Conservation (phyloP, 1,284 basidiomycete species). For the Cutaneotrichosporon sp. region DNA sequence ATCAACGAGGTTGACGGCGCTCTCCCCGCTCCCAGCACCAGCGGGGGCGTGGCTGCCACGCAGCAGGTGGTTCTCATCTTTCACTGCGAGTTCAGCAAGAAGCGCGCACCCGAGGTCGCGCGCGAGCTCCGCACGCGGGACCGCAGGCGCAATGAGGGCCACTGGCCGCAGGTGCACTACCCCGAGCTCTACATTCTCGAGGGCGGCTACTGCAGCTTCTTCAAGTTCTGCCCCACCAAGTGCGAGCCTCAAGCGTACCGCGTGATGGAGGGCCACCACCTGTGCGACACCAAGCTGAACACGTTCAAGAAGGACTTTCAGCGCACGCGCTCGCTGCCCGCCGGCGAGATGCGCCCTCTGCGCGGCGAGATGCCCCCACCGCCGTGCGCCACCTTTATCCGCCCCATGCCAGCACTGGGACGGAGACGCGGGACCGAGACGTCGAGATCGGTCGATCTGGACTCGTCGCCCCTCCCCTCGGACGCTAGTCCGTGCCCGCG, state of each 20-base stretch:
- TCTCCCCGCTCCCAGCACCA: conserved; percentile 75
- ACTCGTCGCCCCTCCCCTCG: conserved; percentile 29
- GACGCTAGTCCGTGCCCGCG: conserved; percentile 41
- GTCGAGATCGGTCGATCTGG: conserved; percentile 42
- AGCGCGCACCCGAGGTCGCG: conserved; percentile 93
- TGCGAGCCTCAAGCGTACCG: conserved; percentile 85
- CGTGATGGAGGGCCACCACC: conserved; percentile 86
- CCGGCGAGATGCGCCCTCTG: conserved; percentile 61
- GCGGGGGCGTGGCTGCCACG: conserved; percentile 63
- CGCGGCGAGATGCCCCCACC: conserved; percentile 18
- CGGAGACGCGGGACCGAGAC: conserved; percentile 36
- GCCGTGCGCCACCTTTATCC: conserved; percentile 44
- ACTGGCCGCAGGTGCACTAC: conserved; percentile 92
- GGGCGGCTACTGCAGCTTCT: conserved; percentile 92
- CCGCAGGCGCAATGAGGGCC: conserved; percentile 78
- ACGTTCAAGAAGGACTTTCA: conserved; percentile 82
- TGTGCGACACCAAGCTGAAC: conserved; percentile 80
- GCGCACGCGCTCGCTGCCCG: conserved; percentile 80
- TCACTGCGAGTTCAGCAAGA: conserved; percentile 97
- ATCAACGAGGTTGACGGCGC: conserved; percentile 52
- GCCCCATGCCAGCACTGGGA: conserved; percentile 47
- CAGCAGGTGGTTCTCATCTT: conserved; percentile 88
- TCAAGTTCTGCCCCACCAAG: conserved; percentile 63
- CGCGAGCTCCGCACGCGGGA: conserved; percentile 90
- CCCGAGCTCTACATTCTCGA: conserved; percentile 97